A percentile compares a stretch with the other conserved stretches of the same genome.
phyloP scores from a whole-genome alignment of 768 basidiomycete species.

The Mycena filopes region DNA sequence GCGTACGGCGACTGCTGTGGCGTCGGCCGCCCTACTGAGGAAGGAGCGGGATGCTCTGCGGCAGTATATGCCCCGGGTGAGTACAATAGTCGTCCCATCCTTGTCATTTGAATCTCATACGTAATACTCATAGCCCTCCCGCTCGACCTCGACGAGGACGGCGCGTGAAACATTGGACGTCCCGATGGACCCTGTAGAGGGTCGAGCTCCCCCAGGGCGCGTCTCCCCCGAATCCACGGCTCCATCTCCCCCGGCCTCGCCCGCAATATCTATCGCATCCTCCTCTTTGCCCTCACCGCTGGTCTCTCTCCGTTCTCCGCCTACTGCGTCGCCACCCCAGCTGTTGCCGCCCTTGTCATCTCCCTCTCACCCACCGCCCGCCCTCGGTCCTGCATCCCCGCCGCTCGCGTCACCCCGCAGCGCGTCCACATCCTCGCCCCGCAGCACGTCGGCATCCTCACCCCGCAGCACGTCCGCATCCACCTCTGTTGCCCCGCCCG shows the following conservation, averaged over 20 bases:
- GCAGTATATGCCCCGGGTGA: not conserved
- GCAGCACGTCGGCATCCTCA: too few relatives aligned
- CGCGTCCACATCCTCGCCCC: too few relatives aligned
- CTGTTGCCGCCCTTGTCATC: not conserved
- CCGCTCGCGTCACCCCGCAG: not conserved
- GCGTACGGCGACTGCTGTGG: not conserved
- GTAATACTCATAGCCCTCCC: not conserved
- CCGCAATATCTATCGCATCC: slow-evolving; percentile 4
- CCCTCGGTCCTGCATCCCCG: not conserved
- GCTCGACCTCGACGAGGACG: not conserved
- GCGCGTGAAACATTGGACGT: not conserved
- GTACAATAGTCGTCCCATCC: not conserved
- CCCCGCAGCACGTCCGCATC: too few relatives aligned
- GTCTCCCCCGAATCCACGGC: not conserved
- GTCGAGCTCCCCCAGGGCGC: too few relatives aligned
- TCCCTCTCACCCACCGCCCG: not conserved
- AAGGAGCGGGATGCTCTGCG: slow-evolving; percentile 12
- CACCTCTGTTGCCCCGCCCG: not conserved
- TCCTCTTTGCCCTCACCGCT: not conserved
- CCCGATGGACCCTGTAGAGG: not conserved
- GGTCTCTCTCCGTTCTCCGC: not conserved
- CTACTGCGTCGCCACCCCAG: not conserved
- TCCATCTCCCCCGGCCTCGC: slow-evolving; percentile 8
- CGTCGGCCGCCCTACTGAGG: slow-evolving; percentile 3
- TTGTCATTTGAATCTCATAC: not conserved